A percentile compares a stretch with the other conserved stretches of the same genome.
These are phyloP conservation scores for Verticillium nonalfalfae DNA, from an alignment of 2,329 filamentous ascomycete genomes.

Conservation along the genomic window DNA sequence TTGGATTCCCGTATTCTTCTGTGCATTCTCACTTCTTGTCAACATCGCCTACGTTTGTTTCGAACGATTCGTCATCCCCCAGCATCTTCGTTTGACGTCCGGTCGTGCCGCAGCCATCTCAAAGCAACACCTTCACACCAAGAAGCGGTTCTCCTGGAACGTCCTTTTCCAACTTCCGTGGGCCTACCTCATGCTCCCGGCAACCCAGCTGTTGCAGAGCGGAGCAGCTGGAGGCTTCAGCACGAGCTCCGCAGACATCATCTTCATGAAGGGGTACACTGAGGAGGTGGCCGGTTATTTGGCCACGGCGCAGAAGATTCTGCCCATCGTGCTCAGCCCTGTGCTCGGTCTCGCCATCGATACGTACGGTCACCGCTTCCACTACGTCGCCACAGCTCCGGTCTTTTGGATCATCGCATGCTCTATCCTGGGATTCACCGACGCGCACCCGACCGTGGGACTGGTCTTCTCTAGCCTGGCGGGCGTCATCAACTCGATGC, in stretches of 20 bases:
- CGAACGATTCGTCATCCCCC: conserved; percentile 10
- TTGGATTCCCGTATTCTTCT: conserved; percentile 16
- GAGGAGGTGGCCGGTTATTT: conserved; percentile 15
- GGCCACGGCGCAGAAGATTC: conserved; percentile 13
- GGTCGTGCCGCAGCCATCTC: conserved; percentile 10
- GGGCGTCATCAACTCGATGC: conserved; percentile 15
- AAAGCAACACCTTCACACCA: conserved; percentile 2
- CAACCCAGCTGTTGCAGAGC: conserved; percentile 15
- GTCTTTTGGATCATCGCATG: conserved; percentile 14
- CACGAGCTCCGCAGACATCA: conserved; percentile 14
- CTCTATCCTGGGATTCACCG: conserved; percentile 14
- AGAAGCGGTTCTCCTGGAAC: conserved; percentile 13
- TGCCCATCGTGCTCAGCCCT: conserved; percentile 13
- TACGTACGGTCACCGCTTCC: conserved; percentile 16
- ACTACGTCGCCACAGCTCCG: conserved; percentile 14
- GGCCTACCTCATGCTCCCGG: conserved; percentile 16
- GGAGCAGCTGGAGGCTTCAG: conserved; percentile 14
- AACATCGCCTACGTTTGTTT: conserved; percentile 16
- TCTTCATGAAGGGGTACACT: conserved; percentile 16
- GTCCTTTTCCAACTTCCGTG: conserved; percentile 11
- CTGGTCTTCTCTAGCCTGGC: conserved; percentile 13
- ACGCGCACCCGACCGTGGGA: conserved; percentile 13
- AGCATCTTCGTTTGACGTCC: conserved; percentile 7
- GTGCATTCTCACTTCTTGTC: conserved; percentile 10
- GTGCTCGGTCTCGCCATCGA: conserved; percentile 13